A percentile compares a stretch with the other conserved stretches of the same genome.
Evolutionary conservation across 257 asterid species (phyloP).

Genomic region (Salvia hispanica): DNA sequence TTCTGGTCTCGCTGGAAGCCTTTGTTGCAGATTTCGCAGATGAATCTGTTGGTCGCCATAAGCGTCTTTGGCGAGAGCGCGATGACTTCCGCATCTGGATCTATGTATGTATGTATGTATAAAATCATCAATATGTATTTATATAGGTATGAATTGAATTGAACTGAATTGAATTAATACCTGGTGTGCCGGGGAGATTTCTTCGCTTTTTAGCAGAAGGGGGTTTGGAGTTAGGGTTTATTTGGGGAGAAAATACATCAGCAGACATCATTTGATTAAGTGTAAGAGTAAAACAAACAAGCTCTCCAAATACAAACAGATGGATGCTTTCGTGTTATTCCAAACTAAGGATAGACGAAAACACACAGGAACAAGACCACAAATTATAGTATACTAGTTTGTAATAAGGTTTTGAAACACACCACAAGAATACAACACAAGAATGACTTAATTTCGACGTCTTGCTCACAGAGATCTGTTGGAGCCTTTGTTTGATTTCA

Average conservation of each 20-base stretch:
- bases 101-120: too few relatives aligned
- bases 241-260: conserved; percentile 59
- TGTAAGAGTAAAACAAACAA: conserved; percentile 19
- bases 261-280: conserved; percentile 70
- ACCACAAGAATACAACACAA: conserved; percentile 37
- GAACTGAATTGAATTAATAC: conserved; percentile 56
- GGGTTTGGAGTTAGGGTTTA: conserved; percentile 63
- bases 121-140: conserved; percentile 24
- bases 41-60: too few relatives aligned
- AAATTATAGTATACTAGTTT: not conserved
- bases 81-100: too few relatives aligned
- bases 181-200: conserved; percentile 90
- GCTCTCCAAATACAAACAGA: conserved; percentile 57
- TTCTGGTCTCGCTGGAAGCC: too few relatives aligned
- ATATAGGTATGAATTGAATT: conserved; percentile 46
- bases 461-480: conserved; percentile 44
- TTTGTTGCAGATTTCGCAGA: too few relatives aligned
- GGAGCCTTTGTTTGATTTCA: conserved; percentile 49
- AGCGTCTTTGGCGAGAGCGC: too few relatives aligned
- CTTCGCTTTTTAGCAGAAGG: conserved; percentile 62
- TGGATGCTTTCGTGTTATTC: conserved; percentile 57
- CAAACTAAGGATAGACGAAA: conserved; percentile 23
- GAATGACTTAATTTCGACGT: conserved; percentile 1
- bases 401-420: conserved; percentile 15
- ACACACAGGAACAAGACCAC: conserved; percentile 6